Conservation (phyloP, 2,329 filamentous ascomycete species). For the Beauveria medogensis region DNA sequence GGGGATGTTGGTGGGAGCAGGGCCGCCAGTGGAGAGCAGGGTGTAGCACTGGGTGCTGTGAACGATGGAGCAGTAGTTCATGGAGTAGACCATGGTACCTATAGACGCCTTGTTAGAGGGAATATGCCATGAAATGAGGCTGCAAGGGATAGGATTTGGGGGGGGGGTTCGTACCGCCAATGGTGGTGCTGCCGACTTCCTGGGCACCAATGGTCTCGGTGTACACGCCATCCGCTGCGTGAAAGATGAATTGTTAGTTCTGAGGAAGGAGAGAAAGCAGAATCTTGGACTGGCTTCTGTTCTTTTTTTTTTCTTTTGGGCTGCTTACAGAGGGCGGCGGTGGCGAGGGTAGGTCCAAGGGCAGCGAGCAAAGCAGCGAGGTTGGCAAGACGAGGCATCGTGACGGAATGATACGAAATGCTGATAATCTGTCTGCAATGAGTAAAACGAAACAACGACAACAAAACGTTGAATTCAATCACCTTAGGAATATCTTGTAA, state of each 20-base stretch:
- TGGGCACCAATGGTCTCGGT: constrained; percentile 24
- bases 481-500: not conserved
- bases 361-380: constrained; percentile 5
- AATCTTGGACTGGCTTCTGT: not conserved
- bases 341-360: not conserved
- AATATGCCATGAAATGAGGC: not conserved
- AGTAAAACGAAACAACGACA: not conserved
- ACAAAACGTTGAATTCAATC: not conserved
- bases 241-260: not conserved
- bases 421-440: not conserved
- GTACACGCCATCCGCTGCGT: constrained; percentile 20
- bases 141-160: not conserved
- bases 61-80: constrained; percentile 29
- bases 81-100: constrained; percentile 26
- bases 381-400: constrained; percentile 3
- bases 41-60: constrained; percentile 26
- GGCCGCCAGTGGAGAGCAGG: constrained; percentile 20
- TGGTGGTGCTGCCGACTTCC: constrained; percentile 24
- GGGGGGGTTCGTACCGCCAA: constrained; percentile 20
- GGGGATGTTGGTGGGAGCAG: not conserved
- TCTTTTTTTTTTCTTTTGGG: not conserved
- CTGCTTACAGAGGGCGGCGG: constrained; percentile 2
- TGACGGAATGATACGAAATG: not conserved
- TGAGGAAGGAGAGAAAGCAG: not conserved
- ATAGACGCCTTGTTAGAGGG: not conserved